Percentiles rank a stretch among this genome's conserved stretches.
phyloP scores from a whole-genome alignment of 208 protist species.

The Leishmania tarentolae region DNA sequence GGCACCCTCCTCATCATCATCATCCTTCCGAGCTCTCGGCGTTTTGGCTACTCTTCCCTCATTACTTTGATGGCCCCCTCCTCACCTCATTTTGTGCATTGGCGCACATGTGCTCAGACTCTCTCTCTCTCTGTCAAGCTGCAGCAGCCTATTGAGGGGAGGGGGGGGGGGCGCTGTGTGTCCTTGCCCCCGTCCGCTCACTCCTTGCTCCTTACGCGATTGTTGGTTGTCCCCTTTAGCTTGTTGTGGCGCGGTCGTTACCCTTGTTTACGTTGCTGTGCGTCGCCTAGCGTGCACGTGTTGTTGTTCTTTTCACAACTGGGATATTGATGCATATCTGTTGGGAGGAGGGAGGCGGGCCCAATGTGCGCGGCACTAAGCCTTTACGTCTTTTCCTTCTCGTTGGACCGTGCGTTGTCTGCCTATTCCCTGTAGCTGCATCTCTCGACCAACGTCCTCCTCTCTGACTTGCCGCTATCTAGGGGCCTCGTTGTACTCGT shows the following conservation, averaged over 20 bases:
- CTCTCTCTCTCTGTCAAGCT: no score
- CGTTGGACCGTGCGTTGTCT: neutral
- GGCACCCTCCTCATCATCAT: neutral
- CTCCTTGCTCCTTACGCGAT: neutral
- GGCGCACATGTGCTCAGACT: neutral
- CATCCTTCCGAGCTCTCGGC: neutral
- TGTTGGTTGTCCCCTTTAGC: no score
- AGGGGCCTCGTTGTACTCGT: neutral
- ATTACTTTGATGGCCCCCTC: neutral
- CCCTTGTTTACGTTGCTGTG: no score
- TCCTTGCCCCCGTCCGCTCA: constrained; percentile 3
- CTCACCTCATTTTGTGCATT: neutral
- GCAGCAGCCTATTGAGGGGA: no score
- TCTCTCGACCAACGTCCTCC: neutral
- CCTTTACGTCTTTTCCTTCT: neutral
- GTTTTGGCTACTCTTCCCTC: neutral
- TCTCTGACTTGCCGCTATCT: neutral
- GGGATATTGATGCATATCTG: no score
- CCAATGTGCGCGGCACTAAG: no score
- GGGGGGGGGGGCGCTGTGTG: neutral
- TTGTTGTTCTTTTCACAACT: no score
- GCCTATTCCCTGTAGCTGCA: neutral
- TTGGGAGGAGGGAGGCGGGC: no score
- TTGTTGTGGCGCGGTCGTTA: no score
- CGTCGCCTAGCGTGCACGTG: no score